Evolutionary conservation across 768 basidiomycete species (phyloP).

Genomic region (Galerina sulciceps): DNA sequence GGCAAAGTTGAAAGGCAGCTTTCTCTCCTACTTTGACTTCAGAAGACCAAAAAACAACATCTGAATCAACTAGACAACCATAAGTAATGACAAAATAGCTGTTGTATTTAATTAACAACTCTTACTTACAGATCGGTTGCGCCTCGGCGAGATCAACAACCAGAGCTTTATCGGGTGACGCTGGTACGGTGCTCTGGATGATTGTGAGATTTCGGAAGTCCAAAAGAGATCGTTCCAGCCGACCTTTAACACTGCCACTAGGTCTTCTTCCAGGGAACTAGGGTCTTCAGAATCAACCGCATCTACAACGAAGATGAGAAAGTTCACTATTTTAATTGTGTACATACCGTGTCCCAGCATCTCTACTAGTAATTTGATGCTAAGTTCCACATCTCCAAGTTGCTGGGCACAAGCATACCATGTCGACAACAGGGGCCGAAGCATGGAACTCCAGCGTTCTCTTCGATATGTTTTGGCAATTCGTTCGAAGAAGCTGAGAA

Average conservation of each 20-base stretch:
- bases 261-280: conserved; percentile 63
- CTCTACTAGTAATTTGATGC: conserved; percentile 78
- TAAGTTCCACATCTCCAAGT: conserved; percentile 76
- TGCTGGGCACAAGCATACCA: conserved; percentile 87
- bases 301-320: conserved; percentile 28
- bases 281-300: conserved; percentile 48
- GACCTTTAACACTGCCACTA: conserved; percentile 77
- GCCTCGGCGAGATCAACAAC: conserved; percentile 67
- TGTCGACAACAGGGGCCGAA: conserved; percentile 72
- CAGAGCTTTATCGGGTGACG: conserved; percentile 56
- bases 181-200: conserved; percentile 71
- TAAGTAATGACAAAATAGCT: too few relatives aligned
- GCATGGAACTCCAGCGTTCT: conserved; percentile 79
- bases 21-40: conserved; percentile 63
- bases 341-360: conserved; percentile 77
- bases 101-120: background rate
- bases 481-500: conserved; percentile 86
- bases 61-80: conserved; percentile 57
- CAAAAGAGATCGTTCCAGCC: conserved; percentile 1
- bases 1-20: conserved; percentile 75
- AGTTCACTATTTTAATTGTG: background rate
- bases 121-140: conserved; percentile 60
- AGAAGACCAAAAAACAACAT: conserved; percentile 72
- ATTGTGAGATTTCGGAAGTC: background rate
- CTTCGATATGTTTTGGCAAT: conserved; percentile 88